Base-by-base conservation (phyloP, 345 rosid genomes). In the Draba incana region DNA sequence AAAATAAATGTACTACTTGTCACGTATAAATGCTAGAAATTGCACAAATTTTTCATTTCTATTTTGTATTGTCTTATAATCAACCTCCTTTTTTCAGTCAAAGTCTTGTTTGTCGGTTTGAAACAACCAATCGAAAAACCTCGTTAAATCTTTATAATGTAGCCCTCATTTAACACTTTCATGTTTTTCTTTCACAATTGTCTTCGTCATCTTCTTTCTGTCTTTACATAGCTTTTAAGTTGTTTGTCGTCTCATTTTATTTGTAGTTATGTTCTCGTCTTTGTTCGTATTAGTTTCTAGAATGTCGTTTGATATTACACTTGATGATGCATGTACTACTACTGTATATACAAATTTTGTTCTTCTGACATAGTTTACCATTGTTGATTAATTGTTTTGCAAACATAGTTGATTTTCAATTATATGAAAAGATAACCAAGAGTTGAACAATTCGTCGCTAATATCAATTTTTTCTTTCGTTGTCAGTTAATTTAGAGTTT, bases 201-300 rank as follows among this genome's bases (percentile, higher is more conserved):
- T 57, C 61, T 35, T 11, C 16, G 60, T 56, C 60, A 10, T 56
- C 37, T 55, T 57, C 2, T 57, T 35, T 28, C 31, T 28, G 31
- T 28, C n/a, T 33, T 14, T 55, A 14, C 23, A 55, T 55, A 43
- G 42, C 3, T 35, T 9, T 55, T 31, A 20, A 55, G 43, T 33
- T 35, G 44, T 15, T 55, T 15, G 4, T 35, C 24, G 59, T 14
- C 60, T 55, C 43, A 2, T 33, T 5, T 37, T 14, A 35, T 33
- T 3, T 33, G 25, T 55, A 55, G 43, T 9, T 55, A 55, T 56
- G 16, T 56, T 50, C 14, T 55, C 33, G 41, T 54, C 37, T 54
- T 54, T n/a, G 11, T 54, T 53, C 31, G 31, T 28, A 28, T 28
- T 28, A 28, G 31, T 28, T 5, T 28, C 31, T 28, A n/a, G 39